Evolutionary conservation across 2,329 filamentous ascomycete species (phyloP).

Genomic region (Aspergillus arachidicola): DNA sequence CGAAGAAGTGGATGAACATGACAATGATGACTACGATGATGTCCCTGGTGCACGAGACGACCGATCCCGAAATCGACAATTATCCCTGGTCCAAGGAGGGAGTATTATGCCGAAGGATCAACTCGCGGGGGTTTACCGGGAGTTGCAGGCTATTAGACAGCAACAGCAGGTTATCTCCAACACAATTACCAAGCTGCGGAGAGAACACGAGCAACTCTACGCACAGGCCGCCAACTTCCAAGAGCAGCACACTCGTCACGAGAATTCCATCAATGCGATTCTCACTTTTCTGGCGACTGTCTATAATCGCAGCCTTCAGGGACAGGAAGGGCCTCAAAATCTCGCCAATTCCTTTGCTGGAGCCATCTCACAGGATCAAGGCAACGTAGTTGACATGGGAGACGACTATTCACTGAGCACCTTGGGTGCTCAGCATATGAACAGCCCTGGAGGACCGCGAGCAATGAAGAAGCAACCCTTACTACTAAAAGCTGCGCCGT

Average conservation of each 20-base stretch:
- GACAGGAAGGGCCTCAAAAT: constrained; percentile 73
- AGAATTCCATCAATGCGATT: constrained; percentile 98
- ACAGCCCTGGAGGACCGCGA: constrained; percentile 40
- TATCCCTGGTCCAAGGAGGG: constrained; percentile 44
- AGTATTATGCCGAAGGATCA: constrained; percentile 67
- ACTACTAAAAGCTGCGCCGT: constrained; percentile 49
- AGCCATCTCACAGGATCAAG: constrained; percentile 66
- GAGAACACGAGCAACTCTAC: constrained; percentile 85
- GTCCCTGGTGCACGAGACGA: constrained; percentile 36
- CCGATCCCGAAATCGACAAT: constrained; percentile 40
- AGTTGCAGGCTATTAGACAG: constrained; percentile 78
- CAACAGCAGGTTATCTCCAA: constrained; percentile 85
- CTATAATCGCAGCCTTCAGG: constrained; percentile 89
- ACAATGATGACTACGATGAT: constrained; percentile 63
- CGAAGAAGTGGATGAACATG: constrained; percentile 63
- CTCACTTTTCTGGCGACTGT: constrained; percentile 95
- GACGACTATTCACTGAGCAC: constrained; percentile 50
- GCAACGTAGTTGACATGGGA: constrained; percentile 65
- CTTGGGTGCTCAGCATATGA: constrained; percentile 34
- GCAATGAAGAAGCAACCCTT: constrained; percentile 51
- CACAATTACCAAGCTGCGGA: constrained; percentile 76
- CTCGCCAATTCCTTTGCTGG: constrained; percentile 82
- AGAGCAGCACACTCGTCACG: constrained; percentile 89
- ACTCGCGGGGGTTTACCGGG: constrained; percentile 73
- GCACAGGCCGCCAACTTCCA: constrained; percentile 88